Evolutionary conservation across 495 filamentous ascomycete genomes (phyloP).

Genomic region (Penicillium desertorum): DNA sequence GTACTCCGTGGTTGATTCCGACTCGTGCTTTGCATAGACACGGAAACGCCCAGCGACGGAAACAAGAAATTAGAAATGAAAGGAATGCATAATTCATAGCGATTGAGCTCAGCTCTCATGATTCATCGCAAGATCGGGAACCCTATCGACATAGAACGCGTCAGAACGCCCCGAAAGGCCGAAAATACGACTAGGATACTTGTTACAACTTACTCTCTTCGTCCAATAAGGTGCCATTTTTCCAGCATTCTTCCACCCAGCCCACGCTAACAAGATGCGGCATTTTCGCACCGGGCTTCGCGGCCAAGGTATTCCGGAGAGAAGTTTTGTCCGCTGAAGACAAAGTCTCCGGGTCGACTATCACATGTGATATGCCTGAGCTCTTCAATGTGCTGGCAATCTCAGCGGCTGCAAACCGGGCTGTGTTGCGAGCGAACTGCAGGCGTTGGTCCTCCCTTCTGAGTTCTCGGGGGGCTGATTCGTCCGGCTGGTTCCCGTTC

Average conservation of each 20-base stretch:
- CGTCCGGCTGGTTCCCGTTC: background rate
- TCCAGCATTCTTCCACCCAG: conserved; percentile 83
- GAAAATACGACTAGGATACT: background rate
- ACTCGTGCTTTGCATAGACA: background rate
- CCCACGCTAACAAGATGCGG: conserved; percentile 68
- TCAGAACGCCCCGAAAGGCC: background rate
- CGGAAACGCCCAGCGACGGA: background rate
- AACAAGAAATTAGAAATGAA: background rate
- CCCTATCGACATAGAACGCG: background rate
- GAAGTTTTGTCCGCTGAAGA: conserved; percentile 23
- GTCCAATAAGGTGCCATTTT: conserved; percentile 73
- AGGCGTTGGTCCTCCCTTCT: conserved; percentile 17
- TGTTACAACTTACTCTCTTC: conserved; percentile 57
- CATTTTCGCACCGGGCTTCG: conserved; percentile 41
- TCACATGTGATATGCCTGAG: conserved; percentile 35
- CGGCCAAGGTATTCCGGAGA: conserved; percentile 32
- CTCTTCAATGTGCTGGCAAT: conserved; percentile 22
- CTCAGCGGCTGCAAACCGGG: conserved; percentile 64
- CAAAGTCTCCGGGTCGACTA: conserved; percentile 26
- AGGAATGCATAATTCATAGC: background rate
- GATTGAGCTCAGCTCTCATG: background rate
- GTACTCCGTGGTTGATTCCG: background rate
- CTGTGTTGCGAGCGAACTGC: conserved; percentile 42
- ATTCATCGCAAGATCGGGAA: background rate
- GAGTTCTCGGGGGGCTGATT: background rate